Evolutionary conservation across 2,329 filamentous ascomycete genomes (phyloP).

Genomic region (Venturia carpophila): DNA sequence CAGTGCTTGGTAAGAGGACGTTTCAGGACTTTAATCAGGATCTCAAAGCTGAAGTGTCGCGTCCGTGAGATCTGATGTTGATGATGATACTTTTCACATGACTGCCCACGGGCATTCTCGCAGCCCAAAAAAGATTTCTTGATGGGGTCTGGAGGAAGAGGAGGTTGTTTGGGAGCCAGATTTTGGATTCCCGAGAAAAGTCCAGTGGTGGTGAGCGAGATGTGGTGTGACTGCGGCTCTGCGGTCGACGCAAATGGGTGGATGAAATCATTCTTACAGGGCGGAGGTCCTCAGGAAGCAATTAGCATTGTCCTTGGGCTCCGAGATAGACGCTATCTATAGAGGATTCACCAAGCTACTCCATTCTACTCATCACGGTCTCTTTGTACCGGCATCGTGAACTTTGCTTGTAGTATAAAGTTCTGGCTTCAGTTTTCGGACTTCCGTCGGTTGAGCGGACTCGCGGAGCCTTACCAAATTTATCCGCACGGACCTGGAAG

Average conservation of each 20-base stretch:
- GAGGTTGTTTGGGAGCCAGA: not conserved
- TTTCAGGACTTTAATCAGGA: conserved; percentile 18
- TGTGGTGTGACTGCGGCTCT: conserved; percentile 6
- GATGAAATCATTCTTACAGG: not conserved
- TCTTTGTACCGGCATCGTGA: not conserved
- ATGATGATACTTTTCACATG: conserved; percentile 5
- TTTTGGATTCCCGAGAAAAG: not conserved
- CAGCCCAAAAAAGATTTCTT: not conserved
- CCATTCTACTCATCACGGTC: not conserved
- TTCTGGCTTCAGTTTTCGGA: not conserved
- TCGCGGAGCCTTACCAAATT: not conserved
- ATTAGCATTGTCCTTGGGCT: not conserved
- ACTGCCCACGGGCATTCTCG: conserved; percentile 5
- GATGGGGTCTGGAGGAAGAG: not conserved
- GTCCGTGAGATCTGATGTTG: conserved; percentile 12
- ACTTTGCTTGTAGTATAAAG: not conserved
- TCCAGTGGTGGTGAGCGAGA: not conserved
- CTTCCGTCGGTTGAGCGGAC: not conserved
- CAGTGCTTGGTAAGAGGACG: conserved; percentile 19
- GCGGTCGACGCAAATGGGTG: not conserved
- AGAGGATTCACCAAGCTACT: not conserved
- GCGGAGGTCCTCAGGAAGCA: not conserved
- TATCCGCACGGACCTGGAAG: not conserved
- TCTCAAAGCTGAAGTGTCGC: conserved; percentile 12
- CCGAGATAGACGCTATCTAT: not conserved